These are phyloP conservation scores for Talaromyces sp. DNA, from an alignment of 2,329 filamentous ascomycete genomes.

Conservation along the genomic window DNA sequence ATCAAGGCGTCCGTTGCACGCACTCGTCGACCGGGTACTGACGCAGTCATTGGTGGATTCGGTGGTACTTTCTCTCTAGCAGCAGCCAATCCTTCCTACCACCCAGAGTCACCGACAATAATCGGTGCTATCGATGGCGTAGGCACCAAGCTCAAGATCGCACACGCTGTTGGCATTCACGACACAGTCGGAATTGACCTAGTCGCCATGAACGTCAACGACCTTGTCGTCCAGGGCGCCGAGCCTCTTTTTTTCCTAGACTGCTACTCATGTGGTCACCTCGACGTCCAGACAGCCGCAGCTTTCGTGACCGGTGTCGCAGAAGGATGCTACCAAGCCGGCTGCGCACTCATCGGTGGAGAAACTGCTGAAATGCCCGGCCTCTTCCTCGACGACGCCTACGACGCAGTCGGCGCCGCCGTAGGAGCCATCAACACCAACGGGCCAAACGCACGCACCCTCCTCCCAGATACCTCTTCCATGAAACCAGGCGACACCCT, in stretches of 20 bases:
- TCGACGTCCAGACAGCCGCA: slow-evolving; percentile 73
- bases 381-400: slow-evolving; percentile 83
- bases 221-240: slow-evolving; percentile 91
- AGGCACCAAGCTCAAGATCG: slow-evolving; percentile 94
- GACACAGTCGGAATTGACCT: slow-evolving; percentile 94
- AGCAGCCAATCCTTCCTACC: slow-evolving; percentile 66
- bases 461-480: slow-evolving; percentile 70
- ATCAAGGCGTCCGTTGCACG: slow-evolving; percentile 89
- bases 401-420: slow-evolving; percentile 88
- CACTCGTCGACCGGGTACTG: slow-evolving; percentile 79
- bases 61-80: slow-evolving; percentile 81
- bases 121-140: slow-evolving; percentile 97
- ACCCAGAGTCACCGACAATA: slow-evolving; percentile 69
- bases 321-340: slow-evolving; percentile 76
- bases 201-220: slow-evolving; percentile 99
- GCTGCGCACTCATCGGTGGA: slow-evolving; percentile 89
- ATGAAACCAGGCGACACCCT: slow-evolving; percentile 84
- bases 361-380: slow-evolving; percentile 99
- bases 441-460: slow-evolving; percentile 53
- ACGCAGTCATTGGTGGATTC: slow-evolving; percentile 93
- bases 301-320: slow-evolving; percentile 91
- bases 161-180: slow-evolving; percentile 83
- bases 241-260: slow-evolving; percentile 95
- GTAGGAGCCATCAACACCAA: slow-evolving; percentile 70
- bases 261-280: slow-evolving; percentile 90